These are phyloP conservation scores for Tieghemostelium lacteum DNA, from an alignment of 78 protist species.

Conservation along the genomic window DNA sequence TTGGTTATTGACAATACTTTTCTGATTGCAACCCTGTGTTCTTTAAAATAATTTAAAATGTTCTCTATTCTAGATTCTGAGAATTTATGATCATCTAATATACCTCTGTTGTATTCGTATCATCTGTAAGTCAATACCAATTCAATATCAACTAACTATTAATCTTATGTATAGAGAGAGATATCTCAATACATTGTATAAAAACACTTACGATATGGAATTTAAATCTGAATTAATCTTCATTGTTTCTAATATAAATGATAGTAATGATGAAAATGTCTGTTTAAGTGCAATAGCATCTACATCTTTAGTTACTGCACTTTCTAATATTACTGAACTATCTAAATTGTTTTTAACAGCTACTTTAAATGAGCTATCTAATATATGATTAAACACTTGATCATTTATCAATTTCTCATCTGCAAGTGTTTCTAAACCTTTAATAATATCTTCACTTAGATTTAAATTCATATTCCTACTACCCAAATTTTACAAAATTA, in stretches of 20 bases:
- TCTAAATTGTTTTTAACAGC: conserved; percentile 46
- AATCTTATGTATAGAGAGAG: not conserved
- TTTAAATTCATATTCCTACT: not conserved
- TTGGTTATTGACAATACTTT: conserved; percentile 56
- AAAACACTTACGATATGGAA: conserved; percentile 30
- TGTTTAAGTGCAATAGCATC: conserved; percentile 70
- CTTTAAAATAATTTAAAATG: conserved; percentile 38
- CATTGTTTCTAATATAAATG: conserved; percentile 62
- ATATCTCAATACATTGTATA: too few species aligned
- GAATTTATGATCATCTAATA: conserved; percentile 71
- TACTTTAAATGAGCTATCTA: conserved; percentile 47
- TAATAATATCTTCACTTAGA: conserved; percentile 73
- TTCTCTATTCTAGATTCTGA: conserved; percentile 35
- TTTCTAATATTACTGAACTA: conserved; percentile 17
- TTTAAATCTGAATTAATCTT: conserved; percentile 40
- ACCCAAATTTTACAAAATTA: not conserved
- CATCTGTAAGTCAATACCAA: not conserved
- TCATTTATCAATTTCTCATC: conserved; percentile 46
- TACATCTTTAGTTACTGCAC: conserved; percentile 12
- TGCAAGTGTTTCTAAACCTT: conserved; percentile 56
- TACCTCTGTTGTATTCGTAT: not conserved
- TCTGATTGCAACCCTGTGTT: conserved; percentile 64
- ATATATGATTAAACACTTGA: conserved; percentile 28
- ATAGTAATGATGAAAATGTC: conserved; percentile 49
- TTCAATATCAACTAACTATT: too few species aligned